Base-by-base conservation (phyloP, 805 yeast species). In the Saitoella complicata region DNA sequence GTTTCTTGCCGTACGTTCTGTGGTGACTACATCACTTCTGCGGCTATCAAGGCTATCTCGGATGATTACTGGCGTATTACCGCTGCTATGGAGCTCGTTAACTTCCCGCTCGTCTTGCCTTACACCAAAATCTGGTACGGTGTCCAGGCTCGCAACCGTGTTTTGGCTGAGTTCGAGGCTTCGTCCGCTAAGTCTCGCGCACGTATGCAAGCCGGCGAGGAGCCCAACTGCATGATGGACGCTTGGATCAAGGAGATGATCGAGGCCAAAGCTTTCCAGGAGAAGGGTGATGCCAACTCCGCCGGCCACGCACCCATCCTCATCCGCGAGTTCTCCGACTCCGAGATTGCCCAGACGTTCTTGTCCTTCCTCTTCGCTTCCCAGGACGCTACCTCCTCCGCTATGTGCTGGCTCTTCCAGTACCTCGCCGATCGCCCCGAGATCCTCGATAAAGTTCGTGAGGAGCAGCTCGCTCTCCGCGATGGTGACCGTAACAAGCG, bases 101-200 rank as follows among this genome's bases (percentile, higher is more conserved):
- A 91, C 70, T 91, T 91, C 76, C 98, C 98, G 50, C 83, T 91
- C 56, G 88, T 91, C 51, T 63, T 91, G 41, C 98, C 98, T 32
- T 91, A 72, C 71, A 86, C 98, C 49, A 91, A 88, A 68, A 80
- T 98, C 34, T 91, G 98, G 98, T 84, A 87, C 64, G 98, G 98
- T 53, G 80, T 83, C 68, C 76, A 72, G 59, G 81, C 87, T 57
- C 94, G 96, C 46, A 94, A 91, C 61, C 75, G 79, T 70, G 84
- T 95, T 11, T 88, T 91, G 96, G 79, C 76, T 55, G 78, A 85
- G 55, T 86, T 91, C 56, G 95, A 78, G 58, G 65, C 64, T 31
- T 88, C 97, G 69, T 94, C 98, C 11, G 85, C 72, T 53, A 74
- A 69, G 75, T 83, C 97, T 45, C 88, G 88, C 63, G 73, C 72